A percentile compares a stretch with the other conserved stretches of the same genome.
These are phyloP conservation scores for Zygosaccharomyces kombuchaensis DNA, from an alignment of 805 yeast genomes.

Conservation along the genomic window DNA sequence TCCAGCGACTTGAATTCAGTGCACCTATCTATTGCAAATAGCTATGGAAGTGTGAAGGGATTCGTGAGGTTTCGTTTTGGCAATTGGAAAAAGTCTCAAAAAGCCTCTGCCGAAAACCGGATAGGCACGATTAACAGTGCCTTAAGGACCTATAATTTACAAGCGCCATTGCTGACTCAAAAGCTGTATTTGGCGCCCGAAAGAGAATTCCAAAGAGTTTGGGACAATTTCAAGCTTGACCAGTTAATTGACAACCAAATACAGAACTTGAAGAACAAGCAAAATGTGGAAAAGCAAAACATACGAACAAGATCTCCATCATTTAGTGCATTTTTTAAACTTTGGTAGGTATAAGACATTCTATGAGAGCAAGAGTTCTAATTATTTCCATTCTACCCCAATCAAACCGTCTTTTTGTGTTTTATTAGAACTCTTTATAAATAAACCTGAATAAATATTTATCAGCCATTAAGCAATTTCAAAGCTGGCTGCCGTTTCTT, in stretches of 20 bases:
- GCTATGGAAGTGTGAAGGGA: constrained; percentile 17
- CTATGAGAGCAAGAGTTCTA: no score
- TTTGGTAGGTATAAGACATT: constrained; percentile 7
- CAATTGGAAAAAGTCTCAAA: constrained; percentile 39
- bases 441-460: not conserved
- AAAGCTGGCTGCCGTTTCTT: not conserved
- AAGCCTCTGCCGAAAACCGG: constrained; percentile 33
- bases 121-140: constrained; percentile 43
- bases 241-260: constrained; percentile 10
- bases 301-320: not conserved
- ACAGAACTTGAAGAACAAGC: not conserved
- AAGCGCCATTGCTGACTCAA: constrained; percentile 59
- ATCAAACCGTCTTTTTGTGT: not conserved
- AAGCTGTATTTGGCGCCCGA: constrained; percentile 46
- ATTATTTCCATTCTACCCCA: not conserved
- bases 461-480: constrained; percentile 1
- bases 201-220: constrained; percentile 42
- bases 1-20: constrained; percentile 12
- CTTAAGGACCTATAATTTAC: constrained; percentile 56
- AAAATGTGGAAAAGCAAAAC: not conserved
- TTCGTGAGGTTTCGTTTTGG: constrained; percentile 17
- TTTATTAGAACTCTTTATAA: not conserved
- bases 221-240: constrained; percentile 31
- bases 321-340: constrained; percentile 2
- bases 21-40: constrained; percentile 9